phyloP scores from a whole-genome alignment of 2,329 filamentous ascomycete species.

The Dothideomycetes sp. region DNA sequence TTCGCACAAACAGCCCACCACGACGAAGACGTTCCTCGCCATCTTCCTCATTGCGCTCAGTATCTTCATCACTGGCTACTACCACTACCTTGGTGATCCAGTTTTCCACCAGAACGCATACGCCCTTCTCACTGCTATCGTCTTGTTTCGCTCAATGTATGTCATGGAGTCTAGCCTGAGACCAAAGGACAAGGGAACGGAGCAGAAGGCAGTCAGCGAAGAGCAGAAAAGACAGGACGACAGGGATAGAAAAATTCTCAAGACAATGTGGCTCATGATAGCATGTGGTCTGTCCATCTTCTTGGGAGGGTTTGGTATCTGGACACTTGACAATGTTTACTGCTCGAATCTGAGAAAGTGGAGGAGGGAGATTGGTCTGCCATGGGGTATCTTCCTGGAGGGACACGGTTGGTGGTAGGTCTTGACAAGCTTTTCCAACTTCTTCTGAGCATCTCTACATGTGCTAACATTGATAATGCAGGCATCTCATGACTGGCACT shows the following conservation, averaged over 20 bases:
- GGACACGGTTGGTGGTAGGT: constrained; percentile 62
- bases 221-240: constrained; percentile 36
- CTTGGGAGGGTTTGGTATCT: constrained; percentile 62
- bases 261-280: constrained; percentile 68
- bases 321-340: constrained; percentile 70
- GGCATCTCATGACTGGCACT: constrained; percentile 71
- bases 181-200: constrained; percentile 38
- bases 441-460: neutral
- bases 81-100: constrained; percentile 73
- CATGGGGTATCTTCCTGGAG: constrained; percentile 68
- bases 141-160: constrained; percentile 64
- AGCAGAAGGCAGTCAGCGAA: constrained; percentile 21
- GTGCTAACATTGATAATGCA: constrained; percentile 14
- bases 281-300: constrained; percentile 58
- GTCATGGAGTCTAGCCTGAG: constrained; percentile 61
- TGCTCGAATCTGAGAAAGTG: constrained; percentile 55
- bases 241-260: constrained; percentile 47
- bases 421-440: neutral
- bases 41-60: constrained; percentile 41
- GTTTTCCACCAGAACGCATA: constrained; percentile 75
- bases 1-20: constrained; percentile 50
- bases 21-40: constrained; percentile 44
- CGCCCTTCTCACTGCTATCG: constrained; percentile 56
- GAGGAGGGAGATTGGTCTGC: constrained; percentile 59
- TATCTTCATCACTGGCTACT: constrained; percentile 64